phyloP scores from a whole-genome alignment of 177 flowering plant species.

The Telopea speciosissima region DNA sequence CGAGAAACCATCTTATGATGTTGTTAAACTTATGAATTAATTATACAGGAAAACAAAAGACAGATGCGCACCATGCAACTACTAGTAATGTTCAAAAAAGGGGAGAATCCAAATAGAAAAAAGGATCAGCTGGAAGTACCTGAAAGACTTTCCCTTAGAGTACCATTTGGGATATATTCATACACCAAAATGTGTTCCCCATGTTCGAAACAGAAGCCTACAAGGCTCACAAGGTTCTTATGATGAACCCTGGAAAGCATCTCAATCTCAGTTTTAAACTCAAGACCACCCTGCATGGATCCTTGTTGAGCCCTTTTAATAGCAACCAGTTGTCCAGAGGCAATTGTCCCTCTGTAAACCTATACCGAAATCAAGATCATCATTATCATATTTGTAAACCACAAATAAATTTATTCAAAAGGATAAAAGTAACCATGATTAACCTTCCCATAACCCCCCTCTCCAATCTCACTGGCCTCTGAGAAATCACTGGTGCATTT shows the following conservation, averaged over 20 bases:
- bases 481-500: constrained; percentile 9
- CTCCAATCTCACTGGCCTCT: constrained; percentile 7
- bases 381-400: background rate
- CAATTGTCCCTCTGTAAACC: background rate
- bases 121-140: background rate
- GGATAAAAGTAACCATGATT: background rate
- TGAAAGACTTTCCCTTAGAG: background rate
- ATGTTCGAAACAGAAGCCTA: background rate
- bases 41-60: too few relatives aligned
- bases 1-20: too few relatives aligned
- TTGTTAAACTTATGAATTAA: too few relatives aligned
- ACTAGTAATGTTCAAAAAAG: background rate
- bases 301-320: background rate
- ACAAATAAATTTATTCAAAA: too few relatives aligned
- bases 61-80: background rate
- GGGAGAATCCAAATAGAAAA: background rate
- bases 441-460: constrained; percentile 14
- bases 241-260: background rate
- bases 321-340: background rate
- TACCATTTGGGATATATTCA: background rate
- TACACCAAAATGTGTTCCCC: background rate
- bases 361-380: background rate
- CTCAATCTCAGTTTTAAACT: background rate
- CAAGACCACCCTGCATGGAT: background rate
- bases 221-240: background rate